Base-by-base conservation (phyloP, 805 yeast species). In the Osmozyma mogii region DNA sequence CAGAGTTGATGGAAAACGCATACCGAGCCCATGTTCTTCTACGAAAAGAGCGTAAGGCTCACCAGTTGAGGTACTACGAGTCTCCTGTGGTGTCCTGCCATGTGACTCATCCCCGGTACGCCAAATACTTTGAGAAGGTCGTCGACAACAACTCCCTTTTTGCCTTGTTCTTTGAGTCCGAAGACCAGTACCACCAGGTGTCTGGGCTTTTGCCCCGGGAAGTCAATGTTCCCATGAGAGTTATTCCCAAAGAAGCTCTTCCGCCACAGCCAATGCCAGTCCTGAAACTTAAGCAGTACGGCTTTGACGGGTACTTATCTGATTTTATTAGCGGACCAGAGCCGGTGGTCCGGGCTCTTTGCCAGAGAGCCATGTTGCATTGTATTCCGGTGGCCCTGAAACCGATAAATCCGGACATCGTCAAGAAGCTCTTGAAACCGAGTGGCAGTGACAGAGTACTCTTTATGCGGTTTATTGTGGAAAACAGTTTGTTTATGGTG, bases 241-340 rank as follows among this genome's bases (percentile, higher is more conserved):
- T 75, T 1, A 40, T 45, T 36, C 34, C 50, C 34, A 18, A 32
- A 26, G 9, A 32, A 29, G 29, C 34, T n/a, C 36, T 19, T 10
- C 38, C 30, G 36, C 22, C 26, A 31, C 49, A 41, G 5, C 42
- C 44, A 3, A 36, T 47, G 24, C 35, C 50, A 2, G 25, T 34
- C 2, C 60, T 59, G 6, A 47, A 65, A 27, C 42, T 85, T 2
- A 44, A 38, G 17, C 20, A 33, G 0, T 52, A 61, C 14, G 95
- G 95, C 0, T 87, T 92, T 51, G 95, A 83, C 32, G 92, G 95
- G 1, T 84, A 73, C 45, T 41, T 87, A 15, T 53, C 70, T 2
- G 96, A 92, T 43, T 73, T 73, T 38, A 45, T 89, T 3, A 53
- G 56, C 3, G 97, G 95, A 1, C 95, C 95, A 1, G 46, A 52